Evolutionary conservation across 305 asterid genomes (phyloP), one percentile per base, ranked within the genome.

Genomic region (Fraxinus paxiana): DNA sequence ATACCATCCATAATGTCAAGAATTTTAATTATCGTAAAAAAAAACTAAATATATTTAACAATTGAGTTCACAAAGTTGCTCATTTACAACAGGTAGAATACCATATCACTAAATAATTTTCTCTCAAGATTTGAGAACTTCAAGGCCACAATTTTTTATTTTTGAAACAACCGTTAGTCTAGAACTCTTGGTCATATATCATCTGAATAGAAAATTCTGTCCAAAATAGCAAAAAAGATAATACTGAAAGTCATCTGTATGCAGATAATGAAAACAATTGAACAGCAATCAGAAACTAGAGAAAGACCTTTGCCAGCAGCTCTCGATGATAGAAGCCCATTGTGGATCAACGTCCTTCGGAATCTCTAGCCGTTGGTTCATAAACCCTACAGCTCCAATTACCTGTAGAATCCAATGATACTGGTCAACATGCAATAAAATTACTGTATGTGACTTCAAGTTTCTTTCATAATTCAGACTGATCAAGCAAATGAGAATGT

Each of bases 331-430:
- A 43, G 98, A 88, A 80, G 85, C 91, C 98, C 98, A 96, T 77
- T 90, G 92, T 3, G 97, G 94, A 83, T 96, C 94, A 24, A 90
- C 87, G 69, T 91, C 97, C 78, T 78, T 83, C 15, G 99, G 99
- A 78, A 94, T 89, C 75, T 96, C 98, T 54, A 94, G 87, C 38
- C 94, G 90, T 85, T 91, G 98, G 84, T 94, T 87, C 99, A 96
- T 96, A 88, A 96, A 96, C 22, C 98, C 99, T 83, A 96, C 98
- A 41, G 98, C 97, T 79, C 97, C 98, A 67, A 94, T 91, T 48
- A 96, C 98, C 99, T 96, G 90, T 67, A 56, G 73, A 75, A 70
- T 78, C 75, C 56, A 61, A 18, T 24, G 22, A 1, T 67, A 37
- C 77, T 51, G 75, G 48, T 69, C 65, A 46, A 35, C 78, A 76